phyloP scores from a whole-genome alignment of 106 monocot genomes.

The Dioscorea dumetorum region DNA sequence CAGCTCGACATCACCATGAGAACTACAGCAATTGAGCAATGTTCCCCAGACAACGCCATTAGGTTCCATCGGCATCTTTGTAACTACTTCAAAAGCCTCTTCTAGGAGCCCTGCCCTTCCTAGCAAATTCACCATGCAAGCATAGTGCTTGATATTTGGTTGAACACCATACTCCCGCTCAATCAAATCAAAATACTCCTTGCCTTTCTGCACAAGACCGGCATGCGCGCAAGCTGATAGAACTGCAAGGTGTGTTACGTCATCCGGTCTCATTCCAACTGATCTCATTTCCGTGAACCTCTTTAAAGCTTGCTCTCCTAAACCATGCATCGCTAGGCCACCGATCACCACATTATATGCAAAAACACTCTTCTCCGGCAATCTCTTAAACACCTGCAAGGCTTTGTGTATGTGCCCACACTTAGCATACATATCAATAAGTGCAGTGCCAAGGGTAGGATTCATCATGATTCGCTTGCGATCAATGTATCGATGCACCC shows the following conservation, averaged over 20 bases:
- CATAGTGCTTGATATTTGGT: constrained; percentile 14
- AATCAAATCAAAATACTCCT: constrained; percentile 13
- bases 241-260: constrained; percentile 17
- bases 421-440: constrained; percentile 15
- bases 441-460: constrained; percentile 11
- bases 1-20: constrained; percentile 21
- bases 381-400: constrained; percentile 4
- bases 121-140: constrained; percentile 16
- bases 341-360: constrained; percentile 22
- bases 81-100: constrained; percentile 15
- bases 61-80: constrained; percentile 10
- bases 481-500: constrained; percentile 1
- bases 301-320: constrained; percentile 14
- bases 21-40: constrained; percentile 12
- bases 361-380: constrained; percentile 10
- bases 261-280: constrained; percentile 6
- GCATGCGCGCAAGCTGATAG: constrained; percentile 19
- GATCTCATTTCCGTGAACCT: constrained; percentile 8
- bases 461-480: background rate
- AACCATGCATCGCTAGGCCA: constrained; percentile 17
- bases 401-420: constrained; percentile 4
- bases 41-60: constrained; percentile 12
- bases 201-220: constrained; percentile 13
- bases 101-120: constrained; percentile 15
- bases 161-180: constrained; percentile 2